Evolutionary conservation across 2,329 filamentous ascomycete species (phyloP).

Genomic region (Proliferodiscus dingleyae): DNA sequence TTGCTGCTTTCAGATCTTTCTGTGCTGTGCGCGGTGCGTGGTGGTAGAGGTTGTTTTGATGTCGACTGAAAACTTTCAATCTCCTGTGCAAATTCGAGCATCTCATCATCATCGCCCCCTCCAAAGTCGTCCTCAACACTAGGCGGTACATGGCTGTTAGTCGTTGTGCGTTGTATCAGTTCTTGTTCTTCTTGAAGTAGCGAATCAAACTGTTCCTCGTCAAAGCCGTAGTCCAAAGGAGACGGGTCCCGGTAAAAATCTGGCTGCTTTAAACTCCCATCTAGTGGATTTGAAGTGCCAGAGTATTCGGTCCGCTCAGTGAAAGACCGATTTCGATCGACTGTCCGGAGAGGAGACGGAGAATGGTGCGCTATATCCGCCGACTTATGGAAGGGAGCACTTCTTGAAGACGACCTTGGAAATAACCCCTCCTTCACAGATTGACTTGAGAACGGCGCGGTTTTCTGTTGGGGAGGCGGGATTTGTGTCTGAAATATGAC

Average conservation of each 20-base stretch:
- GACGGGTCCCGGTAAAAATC: conserved; percentile 18
- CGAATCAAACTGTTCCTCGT: conserved; percentile 23
- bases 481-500: conserved; percentile 29
- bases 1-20: conserved; percentile 14
- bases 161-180: conserved; percentile 5
- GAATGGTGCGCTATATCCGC: conserved; percentile 3
- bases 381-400: background rate
- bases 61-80: conserved; percentile 35
- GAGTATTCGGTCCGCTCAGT: background rate
- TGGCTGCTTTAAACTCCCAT: conserved; percentile 13
- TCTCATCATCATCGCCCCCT: conserved; percentile 32
- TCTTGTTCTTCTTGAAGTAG: conserved; percentile 24
- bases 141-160: conserved; percentile 2
- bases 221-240: conserved; percentile 19
- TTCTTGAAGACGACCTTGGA: background rate
- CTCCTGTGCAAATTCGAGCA: conserved; percentile 39
- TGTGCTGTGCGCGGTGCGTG: conserved; percentile 8
- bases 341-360: conserved; percentile 9
- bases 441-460: background rate
- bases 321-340: background rate
- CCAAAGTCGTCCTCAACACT: conserved; percentile 21
- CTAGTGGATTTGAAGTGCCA: background rate
- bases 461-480: conserved; percentile 12
- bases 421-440: background rate
- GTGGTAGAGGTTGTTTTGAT: background rate